Percentiles rank a stretch among this genome's conserved stretches.
Conservation (phyloP, 495 filamentous ascomycete genomes). For the Hyaloscypha finlandica region DNA sequence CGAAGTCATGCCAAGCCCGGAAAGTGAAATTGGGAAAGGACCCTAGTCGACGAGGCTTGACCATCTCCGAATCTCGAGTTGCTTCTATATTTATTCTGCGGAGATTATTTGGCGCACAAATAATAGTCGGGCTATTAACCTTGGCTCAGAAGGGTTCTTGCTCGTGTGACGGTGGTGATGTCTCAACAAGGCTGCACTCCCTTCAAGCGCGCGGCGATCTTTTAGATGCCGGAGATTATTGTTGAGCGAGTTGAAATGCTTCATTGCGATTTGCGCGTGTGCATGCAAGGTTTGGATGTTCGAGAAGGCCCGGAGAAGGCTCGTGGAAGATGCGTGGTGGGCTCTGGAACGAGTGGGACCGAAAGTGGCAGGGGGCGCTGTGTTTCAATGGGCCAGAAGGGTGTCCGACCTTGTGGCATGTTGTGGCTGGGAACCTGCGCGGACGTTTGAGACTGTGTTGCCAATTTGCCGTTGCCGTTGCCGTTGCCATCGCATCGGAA, state of each 20-base stretch:
- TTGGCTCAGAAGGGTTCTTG: not conserved
- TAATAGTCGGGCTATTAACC: no score
- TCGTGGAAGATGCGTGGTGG: no score
- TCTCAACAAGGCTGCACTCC: not conserved
- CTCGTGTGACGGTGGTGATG: not conserved
- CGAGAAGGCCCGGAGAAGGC: not conserved
- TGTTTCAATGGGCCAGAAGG: not conserved
- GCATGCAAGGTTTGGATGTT: not conserved
- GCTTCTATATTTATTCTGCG: not conserved
- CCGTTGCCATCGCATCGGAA: not conserved
- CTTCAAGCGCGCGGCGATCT: not conserved
- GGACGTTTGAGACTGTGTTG: not conserved
- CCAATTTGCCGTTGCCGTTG: no score
- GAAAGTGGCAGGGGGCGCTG: not conserved
- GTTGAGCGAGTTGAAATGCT: not conserved
- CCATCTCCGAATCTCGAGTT: not conserved
- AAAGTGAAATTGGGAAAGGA: conserved; percentile 2
- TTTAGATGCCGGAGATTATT: not conserved
- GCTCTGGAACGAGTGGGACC: not conserved
- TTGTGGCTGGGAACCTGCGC: not conserved
- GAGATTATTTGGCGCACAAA: not conserved
- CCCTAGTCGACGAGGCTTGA: not conserved
- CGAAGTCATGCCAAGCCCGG: not conserved
- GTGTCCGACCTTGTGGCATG: not conserved
- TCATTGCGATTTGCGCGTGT: not conserved